Evolutionary conservation across 108 stramenopile species (phyloP).

Genomic region (Bacterosira constricta): DNA sequence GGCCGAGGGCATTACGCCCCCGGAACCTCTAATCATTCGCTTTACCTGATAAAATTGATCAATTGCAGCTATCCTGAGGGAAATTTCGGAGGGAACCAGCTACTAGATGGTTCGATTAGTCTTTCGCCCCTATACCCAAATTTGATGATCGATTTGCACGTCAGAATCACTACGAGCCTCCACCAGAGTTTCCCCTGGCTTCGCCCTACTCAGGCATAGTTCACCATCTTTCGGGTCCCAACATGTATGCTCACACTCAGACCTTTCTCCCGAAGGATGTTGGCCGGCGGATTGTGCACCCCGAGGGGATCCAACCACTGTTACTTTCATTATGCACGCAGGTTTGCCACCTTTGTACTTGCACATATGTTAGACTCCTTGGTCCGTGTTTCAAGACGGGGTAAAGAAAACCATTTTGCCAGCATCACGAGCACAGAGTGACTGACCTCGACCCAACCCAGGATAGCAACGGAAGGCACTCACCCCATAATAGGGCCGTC

Average conservation of each 20-base stretch:
- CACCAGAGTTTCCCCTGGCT: slow-evolving; percentile 97
- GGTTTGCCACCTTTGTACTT: slow-evolving; percentile 93
- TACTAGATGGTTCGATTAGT: slow-evolving; percentile 98
- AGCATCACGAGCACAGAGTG: slow-evolving; percentile 73
- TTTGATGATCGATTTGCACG: slow-evolving; percentile 96
- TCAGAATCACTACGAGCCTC: slow-evolving; percentile 94
- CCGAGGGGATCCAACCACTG: slow-evolving; percentile 69
- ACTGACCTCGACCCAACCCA: slow-evolving; percentile 62
- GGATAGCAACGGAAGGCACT: slow-evolving; percentile 39
- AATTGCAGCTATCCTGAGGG: slow-evolving; percentile 95
- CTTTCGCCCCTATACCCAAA: slow-evolving; percentile 98
- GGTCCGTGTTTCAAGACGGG: slow-evolving; percentile 98
- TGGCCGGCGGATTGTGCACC: slow-evolving; percentile 91
- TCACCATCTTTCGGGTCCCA: slow-evolving; percentile 97
- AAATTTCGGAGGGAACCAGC: slow-evolving; percentile 98
- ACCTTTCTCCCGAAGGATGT: slow-evolving; percentile 85
- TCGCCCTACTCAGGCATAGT: slow-evolving; percentile 97
- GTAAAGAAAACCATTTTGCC: slow-evolving; percentile 88
- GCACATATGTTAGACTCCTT: slow-evolving; percentile 95
- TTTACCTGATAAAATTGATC: slow-evolving; percentile 96
- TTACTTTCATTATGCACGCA: slow-evolving; percentile 91
- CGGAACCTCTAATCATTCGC: slow-evolving; percentile 97
- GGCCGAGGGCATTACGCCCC: slow-evolving; percentile 90
- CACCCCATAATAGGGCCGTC: slow-evolving; percentile 40
- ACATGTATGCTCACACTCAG: slow-evolving; percentile 94